Conservation (phyloP, 2,329 filamentous ascomycete species). For the Diaporthe sp. region DNA sequence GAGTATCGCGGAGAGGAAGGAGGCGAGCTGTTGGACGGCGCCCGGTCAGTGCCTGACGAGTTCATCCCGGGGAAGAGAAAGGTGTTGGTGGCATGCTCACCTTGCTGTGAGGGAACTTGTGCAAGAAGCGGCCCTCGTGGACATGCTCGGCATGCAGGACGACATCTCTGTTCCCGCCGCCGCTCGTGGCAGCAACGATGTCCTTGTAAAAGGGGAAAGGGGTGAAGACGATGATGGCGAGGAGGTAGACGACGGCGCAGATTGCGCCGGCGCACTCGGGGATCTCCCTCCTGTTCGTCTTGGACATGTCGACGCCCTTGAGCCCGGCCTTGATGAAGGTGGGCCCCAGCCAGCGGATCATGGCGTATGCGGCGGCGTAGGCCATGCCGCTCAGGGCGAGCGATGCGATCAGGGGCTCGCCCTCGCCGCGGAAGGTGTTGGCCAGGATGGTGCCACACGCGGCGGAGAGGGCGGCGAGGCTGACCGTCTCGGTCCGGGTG, state of each 20-base stretch:
- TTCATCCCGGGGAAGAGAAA: too few relatives aligned
- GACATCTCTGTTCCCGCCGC: slow-evolving; percentile 90
- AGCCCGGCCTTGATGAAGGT: slow-evolving; percentile 89
- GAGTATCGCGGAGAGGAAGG: slow-evolving; percentile 92
- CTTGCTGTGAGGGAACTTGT: slow-evolving; percentile 95
- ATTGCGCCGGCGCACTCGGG: slow-evolving; percentile 97
- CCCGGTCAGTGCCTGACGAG: background rate
- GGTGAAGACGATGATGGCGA: slow-evolving; percentile 90
- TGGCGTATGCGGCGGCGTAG: slow-evolving; percentile 82
- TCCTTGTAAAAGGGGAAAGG: slow-evolving; percentile 99
- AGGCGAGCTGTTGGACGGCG: slow-evolving; percentile 74
- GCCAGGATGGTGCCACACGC: slow-evolving; percentile 79
- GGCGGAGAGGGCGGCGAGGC: slow-evolving; percentile 71
- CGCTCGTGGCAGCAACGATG: slow-evolving; percentile 93
- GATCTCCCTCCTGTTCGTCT: slow-evolving; percentile 74
- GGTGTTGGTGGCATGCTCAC: slow-evolving; percentile 53
- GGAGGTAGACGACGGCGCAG: slow-evolving; percentile 90
- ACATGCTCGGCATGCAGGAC: slow-evolving; percentile 79
- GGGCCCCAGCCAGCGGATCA: slow-evolving; percentile 93
- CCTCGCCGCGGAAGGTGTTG: slow-evolving; percentile 86
- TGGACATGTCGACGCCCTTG: slow-evolving; percentile 90
- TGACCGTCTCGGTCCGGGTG: slow-evolving; percentile 62
- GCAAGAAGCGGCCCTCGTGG: slow-evolving; percentile 85
- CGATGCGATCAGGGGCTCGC: slow-evolving; percentile 89
- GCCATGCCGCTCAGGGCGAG: slow-evolving; percentile 87